Evolutionary conservation across 768 basidiomycete genomes (phyloP).

Genomic region (Boletus rubroflammeus): DNA sequence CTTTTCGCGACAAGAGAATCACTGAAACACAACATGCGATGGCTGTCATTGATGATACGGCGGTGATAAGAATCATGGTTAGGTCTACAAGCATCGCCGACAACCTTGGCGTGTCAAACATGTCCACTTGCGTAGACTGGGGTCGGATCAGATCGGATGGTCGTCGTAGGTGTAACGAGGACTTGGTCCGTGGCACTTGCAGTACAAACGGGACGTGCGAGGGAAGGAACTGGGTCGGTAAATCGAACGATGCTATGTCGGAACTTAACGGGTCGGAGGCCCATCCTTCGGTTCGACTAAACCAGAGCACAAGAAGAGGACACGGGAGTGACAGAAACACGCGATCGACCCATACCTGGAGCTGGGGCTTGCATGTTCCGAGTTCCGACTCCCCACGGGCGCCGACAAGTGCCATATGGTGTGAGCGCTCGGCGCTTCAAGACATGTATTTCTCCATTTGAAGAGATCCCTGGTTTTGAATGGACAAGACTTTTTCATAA

Average conservation of each 20-base stretch:
- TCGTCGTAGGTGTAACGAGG: neutral
- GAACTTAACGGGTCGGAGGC: neutral
- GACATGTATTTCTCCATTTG: no score
- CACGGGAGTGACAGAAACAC: neutral
- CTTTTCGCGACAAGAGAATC: neutral
- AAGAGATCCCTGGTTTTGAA: no score
- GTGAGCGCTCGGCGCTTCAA: no score
- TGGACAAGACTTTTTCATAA: no score
- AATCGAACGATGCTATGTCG: neutral
- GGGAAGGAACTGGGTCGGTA: neutral
- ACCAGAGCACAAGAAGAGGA: neutral
- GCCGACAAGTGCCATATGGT: neutral
- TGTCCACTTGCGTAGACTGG: constrained; percentile 23
- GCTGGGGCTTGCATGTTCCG: neutral
- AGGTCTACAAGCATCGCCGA: neutral
- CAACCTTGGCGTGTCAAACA: neutral
- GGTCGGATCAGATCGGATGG: neutral
- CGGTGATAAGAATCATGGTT: neutral
- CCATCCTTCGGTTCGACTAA: neutral
- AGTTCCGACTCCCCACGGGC: neutral
- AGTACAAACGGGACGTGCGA: neutral
- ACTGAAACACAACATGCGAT: neutral
- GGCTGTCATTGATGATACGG: neutral
- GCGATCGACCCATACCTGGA: neutral
- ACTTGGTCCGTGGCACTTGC: neutral